Evolutionary conservation across 306 rosid species (phyloP).

Genomic region (Lithocarpus polystachyus): DNA sequence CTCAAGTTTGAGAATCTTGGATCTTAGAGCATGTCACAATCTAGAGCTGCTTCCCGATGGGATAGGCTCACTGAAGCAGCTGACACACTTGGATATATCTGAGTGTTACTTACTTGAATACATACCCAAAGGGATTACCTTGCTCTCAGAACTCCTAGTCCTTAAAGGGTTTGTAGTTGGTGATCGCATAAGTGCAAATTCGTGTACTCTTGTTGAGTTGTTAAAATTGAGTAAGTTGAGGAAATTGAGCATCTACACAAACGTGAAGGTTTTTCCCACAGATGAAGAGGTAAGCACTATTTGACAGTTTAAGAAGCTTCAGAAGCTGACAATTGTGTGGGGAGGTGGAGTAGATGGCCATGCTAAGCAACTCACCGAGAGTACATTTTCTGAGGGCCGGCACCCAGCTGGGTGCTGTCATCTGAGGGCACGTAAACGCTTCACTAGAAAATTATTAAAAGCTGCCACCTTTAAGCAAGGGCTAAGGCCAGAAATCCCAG

Average conservation of each 20-base stretch:
- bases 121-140: conserved; percentile 27
- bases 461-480: not conserved
- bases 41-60: conserved; percentile 25
- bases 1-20: conserved; percentile 20
- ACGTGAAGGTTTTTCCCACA: not conserved
- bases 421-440: too few relatives aligned
- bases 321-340: conserved; percentile 21
- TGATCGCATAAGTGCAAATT: not conserved
- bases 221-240: not conserved
- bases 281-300: not conserved
- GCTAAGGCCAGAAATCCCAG: not conserved
- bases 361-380: too few relatives aligned
- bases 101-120: conserved; percentile 28
- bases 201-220: conserved; percentile 2
- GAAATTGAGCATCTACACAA: conserved; percentile 22
- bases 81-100: conserved; percentile 35
- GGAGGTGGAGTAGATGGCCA: not conserved
- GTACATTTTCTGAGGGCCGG: too few relatives aligned
- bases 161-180: conserved; percentile 27
- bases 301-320: not conserved
- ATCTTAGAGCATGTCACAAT: conserved; percentile 35
- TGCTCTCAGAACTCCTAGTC: conserved; percentile 16
- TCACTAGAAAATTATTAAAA: too few relatives aligned
- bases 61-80: conserved; percentile 7
- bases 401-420: too few relatives aligned